Evolutionary conservation across 345 rosid genomes (phyloP).

Genomic region (Luvunga scandens): DNA sequence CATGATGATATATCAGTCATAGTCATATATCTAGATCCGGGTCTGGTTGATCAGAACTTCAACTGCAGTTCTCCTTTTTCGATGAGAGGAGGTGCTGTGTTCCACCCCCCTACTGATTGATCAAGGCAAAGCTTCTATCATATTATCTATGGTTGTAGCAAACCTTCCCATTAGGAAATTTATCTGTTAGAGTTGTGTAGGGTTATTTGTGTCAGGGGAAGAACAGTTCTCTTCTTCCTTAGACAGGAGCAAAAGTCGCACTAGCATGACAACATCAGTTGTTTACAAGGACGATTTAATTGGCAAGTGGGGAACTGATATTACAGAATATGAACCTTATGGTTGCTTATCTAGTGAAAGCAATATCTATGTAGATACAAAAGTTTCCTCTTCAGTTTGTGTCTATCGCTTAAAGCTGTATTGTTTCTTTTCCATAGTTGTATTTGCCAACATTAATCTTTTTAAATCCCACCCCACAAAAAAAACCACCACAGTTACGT

Average conservation of each 20-base stretch:
- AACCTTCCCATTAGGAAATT: not conserved
- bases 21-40: constrained; percentile 46
- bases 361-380: not conserved
- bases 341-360: not conserved
- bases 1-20: constrained; percentile 67
- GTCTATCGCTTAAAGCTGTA: not conserved
- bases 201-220: not conserved
- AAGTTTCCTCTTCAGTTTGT: not conserved
- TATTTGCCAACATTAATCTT: not conserved
- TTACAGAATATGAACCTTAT: not conserved
- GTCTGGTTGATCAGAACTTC: constrained; percentile 11
- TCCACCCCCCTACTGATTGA: not conserved
- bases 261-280: not conserved
- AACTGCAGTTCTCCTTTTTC: constrained; percentile 37
- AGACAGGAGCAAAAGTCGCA: not conserved
- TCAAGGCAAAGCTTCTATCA: too few species aligned
- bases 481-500: too few species aligned
- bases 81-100: constrained; percentile 42
- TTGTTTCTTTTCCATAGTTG: not conserved
- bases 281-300: not conserved
- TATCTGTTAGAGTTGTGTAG: not conserved
- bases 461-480: too few species aligned
- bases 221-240: not conserved
- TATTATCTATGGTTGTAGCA: not conserved
- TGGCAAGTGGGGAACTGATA: not conserved